These are phyloP conservation scores for Alternaria arborescens DNA, from an alignment of 2,329 filamentous ascomycete genomes.

Conservation along the genomic window DNA sequence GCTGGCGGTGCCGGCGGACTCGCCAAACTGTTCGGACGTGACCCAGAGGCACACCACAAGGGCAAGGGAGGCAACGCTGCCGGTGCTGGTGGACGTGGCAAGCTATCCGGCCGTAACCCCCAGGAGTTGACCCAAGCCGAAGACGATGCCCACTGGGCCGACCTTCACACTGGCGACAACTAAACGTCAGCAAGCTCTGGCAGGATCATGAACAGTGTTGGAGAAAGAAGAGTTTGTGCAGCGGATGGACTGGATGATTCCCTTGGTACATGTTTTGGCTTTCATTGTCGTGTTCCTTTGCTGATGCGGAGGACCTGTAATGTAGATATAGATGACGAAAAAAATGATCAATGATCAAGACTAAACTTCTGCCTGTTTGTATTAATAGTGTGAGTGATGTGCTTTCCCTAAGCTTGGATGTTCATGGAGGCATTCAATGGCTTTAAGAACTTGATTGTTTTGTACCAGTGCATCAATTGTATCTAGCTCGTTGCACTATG, in stretches of 20 bases:
- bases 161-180: slow-evolving; percentile 2
- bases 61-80: slow-evolving; percentile 16
- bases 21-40: not conserved
- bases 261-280: slow-evolving; percentile 2
- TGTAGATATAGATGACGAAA: slow-evolving; percentile 1
- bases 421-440: too few relatives aligned
- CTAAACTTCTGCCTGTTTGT: not conserved
- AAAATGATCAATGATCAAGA: not conserved
- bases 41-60: slow-evolving; percentile 6
- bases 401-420: too few relatives aligned
- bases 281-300: not conserved
- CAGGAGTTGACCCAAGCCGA: not conserved
- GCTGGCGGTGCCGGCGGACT: not conserved
- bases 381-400: not conserved
- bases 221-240: not conserved
- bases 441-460: too few relatives aligned
- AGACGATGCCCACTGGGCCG: not conserved
- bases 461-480: too few relatives aligned
- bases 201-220: not conserved
- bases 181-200: not conserved
- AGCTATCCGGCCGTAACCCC: not conserved
- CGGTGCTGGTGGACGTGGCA: not conserved
- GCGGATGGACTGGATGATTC: not conserved
- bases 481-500: too few relatives aligned
- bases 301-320: not conserved